Evolutionary conservation across 768 basidiomycete species (phyloP).

Genomic region (Auricularia sp.): DNA sequence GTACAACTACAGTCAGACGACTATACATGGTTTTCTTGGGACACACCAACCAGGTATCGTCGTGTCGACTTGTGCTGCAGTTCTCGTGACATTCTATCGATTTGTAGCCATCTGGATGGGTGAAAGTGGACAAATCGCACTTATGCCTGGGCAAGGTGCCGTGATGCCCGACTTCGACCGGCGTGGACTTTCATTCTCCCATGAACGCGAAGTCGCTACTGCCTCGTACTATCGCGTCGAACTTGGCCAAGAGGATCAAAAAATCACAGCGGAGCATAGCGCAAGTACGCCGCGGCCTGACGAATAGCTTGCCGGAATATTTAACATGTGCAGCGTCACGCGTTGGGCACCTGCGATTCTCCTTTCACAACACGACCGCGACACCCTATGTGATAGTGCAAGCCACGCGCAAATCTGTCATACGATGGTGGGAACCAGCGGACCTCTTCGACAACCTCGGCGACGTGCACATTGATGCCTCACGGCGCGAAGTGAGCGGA

Average conservation of each 20-base stretch:
- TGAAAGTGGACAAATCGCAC: constrained; percentile 53
- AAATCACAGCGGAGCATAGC: constrained; percentile 46
- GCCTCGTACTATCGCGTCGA: constrained; percentile 48
- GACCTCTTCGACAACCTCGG: constrained; percentile 48
- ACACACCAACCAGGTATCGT: constrained; percentile 82
- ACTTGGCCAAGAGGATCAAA: constrained; percentile 40
- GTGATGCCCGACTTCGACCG: constrained; percentile 47
- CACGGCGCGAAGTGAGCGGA: constrained; percentile 44
- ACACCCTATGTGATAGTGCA: constrained; percentile 56
- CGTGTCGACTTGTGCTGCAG: constrained; percentile 36
- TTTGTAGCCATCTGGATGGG: constrained; percentile 14
- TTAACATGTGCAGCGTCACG: constrained; percentile 44
- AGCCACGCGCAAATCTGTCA: constrained; percentile 50
- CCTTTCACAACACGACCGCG: constrained; percentile 33
- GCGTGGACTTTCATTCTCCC: constrained; percentile 43
- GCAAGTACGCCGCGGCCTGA: constrained; percentile 37
- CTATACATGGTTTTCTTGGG: constrained; percentile 65
- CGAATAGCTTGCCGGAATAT: not conserved
- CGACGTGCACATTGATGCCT: constrained; percentile 33
- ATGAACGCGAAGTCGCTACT: constrained; percentile 43
- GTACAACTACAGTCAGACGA: constrained; percentile 51
- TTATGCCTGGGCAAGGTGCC: constrained; percentile 45
- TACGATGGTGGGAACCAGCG: constrained; percentile 38
- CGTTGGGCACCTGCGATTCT: constrained; percentile 65
- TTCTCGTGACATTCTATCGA: not conserved